phyloP scores from a whole-genome alignment of 176 grass and related monocot species.

The Melocanna baccifera region DNA sequence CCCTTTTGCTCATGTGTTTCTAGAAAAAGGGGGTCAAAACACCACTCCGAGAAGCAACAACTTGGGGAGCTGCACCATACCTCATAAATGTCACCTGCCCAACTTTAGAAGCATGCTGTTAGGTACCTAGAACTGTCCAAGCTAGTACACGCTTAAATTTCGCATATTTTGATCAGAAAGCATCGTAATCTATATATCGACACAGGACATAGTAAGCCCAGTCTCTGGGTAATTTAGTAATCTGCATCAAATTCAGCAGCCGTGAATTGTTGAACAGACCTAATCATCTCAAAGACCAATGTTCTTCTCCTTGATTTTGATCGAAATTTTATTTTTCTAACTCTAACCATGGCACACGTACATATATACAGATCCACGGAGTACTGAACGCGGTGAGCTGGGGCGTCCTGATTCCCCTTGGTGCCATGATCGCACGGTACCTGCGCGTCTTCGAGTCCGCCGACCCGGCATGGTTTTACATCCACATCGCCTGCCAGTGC shows the following conservation, averaged over 20 bases:
- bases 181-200: not conserved
- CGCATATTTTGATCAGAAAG: not conserved
- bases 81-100: not conserved
- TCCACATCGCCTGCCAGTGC: constrained; percentile 84
- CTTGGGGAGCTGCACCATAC: not conserved
- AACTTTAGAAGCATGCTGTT: not conserved
- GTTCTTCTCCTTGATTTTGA: not conserved
- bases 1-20: not conserved
- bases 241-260: not conserved
- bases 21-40: constrained; percentile 20
- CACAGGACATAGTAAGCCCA: not conserved
- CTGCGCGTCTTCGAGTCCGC: constrained; percentile 68
- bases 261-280: not conserved
- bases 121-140: not conserved
- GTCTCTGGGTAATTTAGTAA: not conserved
- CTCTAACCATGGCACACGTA: not conserved
- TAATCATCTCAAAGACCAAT: not conserved
- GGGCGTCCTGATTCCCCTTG: constrained; percentile 75
- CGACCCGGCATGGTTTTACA: constrained; percentile 89
- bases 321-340: not conserved
- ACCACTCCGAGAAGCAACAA: constrained; percentile 26
- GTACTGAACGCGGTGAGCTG: constrained; percentile 71
- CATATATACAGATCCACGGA: constrained; percentile 67
- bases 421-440: constrained; percentile 85
- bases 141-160: too few species aligned